Percentiles rank a stretch among this genome's conserved stretches.
These are phyloP conservation scores for Hansenula anomala DNA, from an alignment of 1,139 yeast genomes.

Conservation along the genomic window DNA sequence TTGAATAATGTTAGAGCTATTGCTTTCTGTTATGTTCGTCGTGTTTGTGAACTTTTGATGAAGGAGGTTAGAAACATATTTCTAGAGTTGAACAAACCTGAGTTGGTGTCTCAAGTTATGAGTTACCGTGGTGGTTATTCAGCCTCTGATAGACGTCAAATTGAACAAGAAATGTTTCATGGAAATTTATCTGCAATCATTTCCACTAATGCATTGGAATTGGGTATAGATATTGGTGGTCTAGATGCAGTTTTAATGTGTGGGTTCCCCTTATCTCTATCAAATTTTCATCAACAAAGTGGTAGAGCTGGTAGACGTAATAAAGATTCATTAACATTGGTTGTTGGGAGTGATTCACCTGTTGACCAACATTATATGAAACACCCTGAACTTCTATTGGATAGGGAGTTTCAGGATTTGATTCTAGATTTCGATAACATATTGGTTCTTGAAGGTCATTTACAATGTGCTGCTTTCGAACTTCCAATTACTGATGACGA, in stretches of 20 bases:
- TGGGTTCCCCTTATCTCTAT: constrained; percentile 85
- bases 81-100: constrained; percentile 34
- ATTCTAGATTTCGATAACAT: constrained; percentile 48
- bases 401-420: constrained; percentile 46
- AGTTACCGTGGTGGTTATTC: constrained; percentile 95
- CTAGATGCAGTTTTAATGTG: constrained; percentile 87
- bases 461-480: constrained; percentile 95
- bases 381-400: constrained; percentile 61
- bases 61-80: constrained; percentile 64
- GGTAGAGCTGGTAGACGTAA: constrained; percentile 93
- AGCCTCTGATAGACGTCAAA: constrained; percentile 74
- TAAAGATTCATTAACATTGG: constrained; percentile 70
- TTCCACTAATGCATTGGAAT: constrained; percentile 91
- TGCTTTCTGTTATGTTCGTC: constrained; percentile 84
- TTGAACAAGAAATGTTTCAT: constrained; percentile 85
- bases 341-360: constrained; percentile 82
- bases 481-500: constrained; percentile 58
- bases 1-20: constrained; percentile 69
- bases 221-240: constrained; percentile 92
- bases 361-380: constrained; percentile 80
- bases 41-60: constrained; percentile 82
- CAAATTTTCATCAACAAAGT: constrained; percentile 90
- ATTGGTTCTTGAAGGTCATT: constrained; percentile 67
- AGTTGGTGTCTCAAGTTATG: constrained; percentile 67
- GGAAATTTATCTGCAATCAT: constrained; percentile 82